Base-by-base conservation (phyloP, 441 rosid species). In the Jatropha multifida region DNA sequence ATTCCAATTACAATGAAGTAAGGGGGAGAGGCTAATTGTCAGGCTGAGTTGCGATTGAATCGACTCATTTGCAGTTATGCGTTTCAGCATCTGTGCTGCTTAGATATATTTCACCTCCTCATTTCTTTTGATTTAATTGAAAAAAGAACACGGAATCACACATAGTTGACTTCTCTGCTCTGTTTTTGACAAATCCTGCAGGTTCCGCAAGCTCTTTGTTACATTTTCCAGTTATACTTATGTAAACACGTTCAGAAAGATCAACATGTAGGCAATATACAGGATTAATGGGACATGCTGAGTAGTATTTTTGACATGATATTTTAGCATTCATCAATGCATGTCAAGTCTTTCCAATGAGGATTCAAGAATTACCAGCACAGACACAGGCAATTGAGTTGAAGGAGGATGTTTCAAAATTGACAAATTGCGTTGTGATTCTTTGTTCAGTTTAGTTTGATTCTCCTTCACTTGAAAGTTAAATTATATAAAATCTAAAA, bases 201-300 rank as follows among this genome's bases (percentile, higher is more conserved):
- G 88, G 97, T 95, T 92, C 56, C 86, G 94, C 51, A 91, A 88
- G 86, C 92, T 95, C 73, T 93, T 95, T 26, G 89, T 93, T 55
- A 81, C 87, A 20, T 88, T 93, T 71, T 95, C 98, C 77, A 91
- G 96, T 66, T 90, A 91, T 76, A 88, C 92, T 20, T 91, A 90
- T 41, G 79, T 78, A 42, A 90, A 91, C 70, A 79, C 90, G 3
- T 86, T 93, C 37, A 66, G 82, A 23, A 88, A 78, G 84, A 88
- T 93, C 44, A 48, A 63, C 65, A 18, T 69, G 76, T 78, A 73
- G 78, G 48, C 54, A 42, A 20, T 9, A 58, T 26, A 11, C 62
- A 15, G n/a, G 13, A 6, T 14, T 4, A 56, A 56, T 7, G 27
- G 61, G 11, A n/a, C 32, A 1, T 32, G 32, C 32, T 32, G 32